Evolutionary conservation across 805 yeast species (phyloP).

Genomic region (Candida nonsorbophila): DNA sequence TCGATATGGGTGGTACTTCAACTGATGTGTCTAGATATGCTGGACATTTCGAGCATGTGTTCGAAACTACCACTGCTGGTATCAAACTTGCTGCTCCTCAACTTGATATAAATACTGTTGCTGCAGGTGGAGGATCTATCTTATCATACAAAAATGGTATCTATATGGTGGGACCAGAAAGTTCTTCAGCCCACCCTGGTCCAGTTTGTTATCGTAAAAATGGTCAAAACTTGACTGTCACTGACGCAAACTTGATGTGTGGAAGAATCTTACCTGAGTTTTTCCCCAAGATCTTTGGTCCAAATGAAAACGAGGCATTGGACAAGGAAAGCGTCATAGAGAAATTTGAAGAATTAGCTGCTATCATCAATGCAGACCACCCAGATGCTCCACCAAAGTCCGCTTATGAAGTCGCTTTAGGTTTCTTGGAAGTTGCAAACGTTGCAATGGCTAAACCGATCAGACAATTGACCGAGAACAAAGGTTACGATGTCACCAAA

Average conservation of each 20-base stretch:
- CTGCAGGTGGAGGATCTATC: conserved; percentile 35
- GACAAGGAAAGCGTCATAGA: conserved; percentile 48
- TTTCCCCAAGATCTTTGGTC: conserved; percentile 82
- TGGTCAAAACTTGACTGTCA: conserved; percentile 65
- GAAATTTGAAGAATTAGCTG: conserved; percentile 52
- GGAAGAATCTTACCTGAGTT: conserved; percentile 70
- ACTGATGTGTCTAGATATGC: conserved; percentile 75
- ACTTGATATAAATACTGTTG: conserved; percentile 42
- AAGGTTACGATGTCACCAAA: conserved; percentile 60
- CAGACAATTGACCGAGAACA: conserved; percentile 77
- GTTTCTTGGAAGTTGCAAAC: conserved; percentile 78
- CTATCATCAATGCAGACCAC: conserved; percentile 48
- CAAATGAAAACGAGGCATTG: conserved; percentile 65
- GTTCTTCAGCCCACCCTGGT: conserved; percentile 85
- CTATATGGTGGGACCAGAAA: conserved; percentile 79
- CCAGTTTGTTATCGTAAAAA: conserved; percentile 77
- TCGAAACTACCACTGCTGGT: conserved; percentile 83
- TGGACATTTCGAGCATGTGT: conserved; percentile 72
- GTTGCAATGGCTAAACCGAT: conserved; percentile 91
- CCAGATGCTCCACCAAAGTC: conserved; percentile 51
- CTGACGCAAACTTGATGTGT: conserved; percentile 73
- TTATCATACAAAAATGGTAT: conserved; percentile 16
- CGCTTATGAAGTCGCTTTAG: conserved; percentile 68
- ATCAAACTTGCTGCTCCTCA: conserved; percentile 82
- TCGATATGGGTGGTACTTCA: conserved; percentile 91